Conservation (phyloP, 148 eudicot genomes). For the Vaccinium myrtillus region DNA sequence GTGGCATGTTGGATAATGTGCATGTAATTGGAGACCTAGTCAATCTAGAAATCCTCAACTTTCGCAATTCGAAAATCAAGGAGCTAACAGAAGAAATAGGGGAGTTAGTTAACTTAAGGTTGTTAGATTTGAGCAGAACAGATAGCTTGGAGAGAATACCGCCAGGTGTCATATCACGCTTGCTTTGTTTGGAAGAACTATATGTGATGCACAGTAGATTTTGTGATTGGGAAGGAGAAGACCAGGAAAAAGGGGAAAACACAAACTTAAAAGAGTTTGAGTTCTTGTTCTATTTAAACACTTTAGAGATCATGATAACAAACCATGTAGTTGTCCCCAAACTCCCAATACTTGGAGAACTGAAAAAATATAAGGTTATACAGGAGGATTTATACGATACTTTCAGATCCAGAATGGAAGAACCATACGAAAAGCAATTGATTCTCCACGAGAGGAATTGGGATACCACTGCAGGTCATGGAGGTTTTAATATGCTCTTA, state of each 20-base stretch:
- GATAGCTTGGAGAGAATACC: constrained; percentile 14
- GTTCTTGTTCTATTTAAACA: neutral
- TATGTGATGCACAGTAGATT: too few species aligned
- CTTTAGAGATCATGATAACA: neutral
- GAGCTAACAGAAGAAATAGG: constrained; percentile 21
- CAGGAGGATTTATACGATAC: too few species aligned
- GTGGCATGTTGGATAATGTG: constrained; percentile 19
- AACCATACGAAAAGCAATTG: too few species aligned
- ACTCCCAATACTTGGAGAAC: neutral
- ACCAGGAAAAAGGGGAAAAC: neutral
- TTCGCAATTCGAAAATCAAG: neutral
- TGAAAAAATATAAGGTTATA: neutral
- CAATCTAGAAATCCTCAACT: neutral
- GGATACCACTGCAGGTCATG: neutral
- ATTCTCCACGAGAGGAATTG: too few species aligned
- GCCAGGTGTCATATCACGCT: constrained; percentile 6
- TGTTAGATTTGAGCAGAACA: constrained; percentile 32
- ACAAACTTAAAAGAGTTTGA: neutral
- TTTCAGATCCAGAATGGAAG: neutral
- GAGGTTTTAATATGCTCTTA: neutral
- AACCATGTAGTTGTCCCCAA: neutral
- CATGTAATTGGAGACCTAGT: neutral
- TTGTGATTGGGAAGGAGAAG: neutral
- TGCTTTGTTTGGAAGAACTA: neutral
- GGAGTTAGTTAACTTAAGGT: constrained; percentile 23